A percentile compares a stretch with the other conserved stretches of the same genome.
Evolutionary conservation across 352 stramenopile species (phyloP).

Genomic region (Phytophthora litchii): DNA sequence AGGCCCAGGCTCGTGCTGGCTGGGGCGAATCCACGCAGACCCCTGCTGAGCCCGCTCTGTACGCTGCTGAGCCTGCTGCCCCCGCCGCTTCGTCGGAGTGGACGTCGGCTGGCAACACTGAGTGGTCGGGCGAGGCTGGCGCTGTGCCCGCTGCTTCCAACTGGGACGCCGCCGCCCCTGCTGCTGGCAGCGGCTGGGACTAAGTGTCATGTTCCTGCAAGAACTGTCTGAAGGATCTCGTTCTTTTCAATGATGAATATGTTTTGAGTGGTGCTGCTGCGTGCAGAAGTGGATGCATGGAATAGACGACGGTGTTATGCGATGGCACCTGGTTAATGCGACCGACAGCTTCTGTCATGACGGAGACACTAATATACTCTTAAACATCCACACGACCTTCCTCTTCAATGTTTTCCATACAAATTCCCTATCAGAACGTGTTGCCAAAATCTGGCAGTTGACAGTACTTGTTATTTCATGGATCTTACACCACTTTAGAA

Average conservation of each 20-base stretch:
- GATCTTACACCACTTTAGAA: conserved; percentile 18
- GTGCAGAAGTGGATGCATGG: conserved; percentile 69
- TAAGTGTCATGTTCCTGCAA: conserved; percentile 52
- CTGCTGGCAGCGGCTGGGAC: conserved; percentile 77
- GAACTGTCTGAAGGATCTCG: conserved; percentile 24
- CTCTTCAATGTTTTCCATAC: conserved; percentile 5
- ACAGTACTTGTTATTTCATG: conserved; percentile 5
- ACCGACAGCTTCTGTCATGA: conserved; percentile 46
- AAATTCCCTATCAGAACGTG: neutral
- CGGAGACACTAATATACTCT: conserved; percentile 33
- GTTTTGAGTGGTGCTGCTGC: conserved; percentile 19
- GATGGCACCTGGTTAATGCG: conserved; percentile 93
- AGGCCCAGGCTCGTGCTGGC: conserved; percentile 66
- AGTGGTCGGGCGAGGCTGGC: conserved; percentile 82
- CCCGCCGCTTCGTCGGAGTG: conserved; percentile 66
- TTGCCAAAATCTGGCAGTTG: neutral
- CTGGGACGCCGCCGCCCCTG: conserved; percentile 57
- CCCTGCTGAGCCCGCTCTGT: conserved; percentile 59
- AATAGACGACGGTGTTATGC: conserved; percentile 94
- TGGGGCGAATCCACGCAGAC: conserved; percentile 71
- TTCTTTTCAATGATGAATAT: conserved; percentile 41
- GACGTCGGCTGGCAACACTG: conserved; percentile 62
- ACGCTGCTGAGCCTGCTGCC: conserved; percentile 57
- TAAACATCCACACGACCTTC: neutral
- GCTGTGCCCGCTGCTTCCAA: conserved; percentile 47